These are phyloP conservation scores for Candida nemodendra DNA, from an alignment of 805 yeast species.

Conservation along the genomic window DNA sequence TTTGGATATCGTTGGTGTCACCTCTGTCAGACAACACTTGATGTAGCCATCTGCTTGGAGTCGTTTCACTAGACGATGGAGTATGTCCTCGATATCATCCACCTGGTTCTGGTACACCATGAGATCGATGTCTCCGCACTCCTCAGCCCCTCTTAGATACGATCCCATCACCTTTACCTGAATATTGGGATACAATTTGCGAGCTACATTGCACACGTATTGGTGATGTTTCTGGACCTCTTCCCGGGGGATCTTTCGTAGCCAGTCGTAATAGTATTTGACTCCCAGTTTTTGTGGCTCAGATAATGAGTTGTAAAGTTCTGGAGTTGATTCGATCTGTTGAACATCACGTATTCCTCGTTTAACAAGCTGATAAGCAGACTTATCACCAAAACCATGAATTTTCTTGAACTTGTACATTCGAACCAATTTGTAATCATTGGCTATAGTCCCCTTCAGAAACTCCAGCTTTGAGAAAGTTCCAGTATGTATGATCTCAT, in stretches of 20 bases:
- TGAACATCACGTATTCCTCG: slow-evolving; percentile 42
- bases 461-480: slow-evolving; percentile 21
- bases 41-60: slow-evolving; percentile 19
- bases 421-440: slow-evolving; percentile 25
- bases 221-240: slow-evolving; percentile 43
- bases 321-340: slow-evolving; percentile 23
- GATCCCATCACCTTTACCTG: slow-evolving; percentile 48
- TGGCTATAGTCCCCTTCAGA: slow-evolving; percentile 10
- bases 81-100: slow-evolving; percentile 19
- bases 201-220: slow-evolving; percentile 24
- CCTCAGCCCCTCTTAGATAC: slow-evolving; percentile 45
- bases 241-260: slow-evolving; percentile 40
- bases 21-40: slow-evolving; percentile 22
- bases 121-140: slow-evolving; percentile 55
- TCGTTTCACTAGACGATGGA: slow-evolving; percentile 15
- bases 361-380: slow-evolving; percentile 39
- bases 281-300: slow-evolving; percentile 39
- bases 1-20: slow-evolving; percentile 23
- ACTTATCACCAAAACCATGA: slow-evolving; percentile 48
- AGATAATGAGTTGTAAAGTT: slow-evolving; percentile 18
- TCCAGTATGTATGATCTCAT: slow-evolving; percentile 43
- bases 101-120: slow-evolving; percentile 39
- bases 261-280: slow-evolving; percentile 47
- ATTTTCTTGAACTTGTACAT: slow-evolving; percentile 38
- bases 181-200: slow-evolving; percentile 35